Percentiles rank a stretch among this genome's conserved stretches.
Conservation (phyloP, 2,329 filamentous ascomycete genomes). For the Colletotrichum australisinense region DNA sequence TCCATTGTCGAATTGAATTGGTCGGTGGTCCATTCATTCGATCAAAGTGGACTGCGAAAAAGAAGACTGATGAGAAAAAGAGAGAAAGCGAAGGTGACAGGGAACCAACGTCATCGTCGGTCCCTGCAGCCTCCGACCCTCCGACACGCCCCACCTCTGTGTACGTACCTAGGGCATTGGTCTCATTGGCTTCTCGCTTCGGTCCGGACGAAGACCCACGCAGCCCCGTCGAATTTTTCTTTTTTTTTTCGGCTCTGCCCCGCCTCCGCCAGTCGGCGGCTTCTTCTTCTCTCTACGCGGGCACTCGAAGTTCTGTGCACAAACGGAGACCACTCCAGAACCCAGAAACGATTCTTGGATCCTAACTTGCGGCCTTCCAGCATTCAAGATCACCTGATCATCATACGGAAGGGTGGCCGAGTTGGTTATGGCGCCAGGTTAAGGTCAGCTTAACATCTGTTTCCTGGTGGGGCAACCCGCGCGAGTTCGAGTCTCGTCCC, state of each 20-base stretch:
- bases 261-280: background rate
- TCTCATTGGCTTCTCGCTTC: background rate
- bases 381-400: background rate
- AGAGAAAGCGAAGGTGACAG: background rate
- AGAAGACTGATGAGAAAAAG: too few relatives aligned
- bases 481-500: conserved; percentile 37
- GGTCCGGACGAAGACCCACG: background rate
- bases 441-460: conserved; percentile 36
- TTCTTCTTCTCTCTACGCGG: background rate
- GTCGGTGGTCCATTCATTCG: too few relatives aligned
- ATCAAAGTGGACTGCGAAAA: too few relatives aligned
- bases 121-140: background rate
- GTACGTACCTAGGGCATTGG: too few relatives aligned
- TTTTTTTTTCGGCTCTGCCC: background rate
- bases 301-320: too few relatives aligned
- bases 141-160: background rate
- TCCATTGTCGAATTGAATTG: too few relatives aligned
- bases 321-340: background rate
- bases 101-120: background rate
- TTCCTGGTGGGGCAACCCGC: conserved; percentile 36
- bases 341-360: fast-evolving
- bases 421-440: conserved; percentile 37
- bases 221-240: background rate
- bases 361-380: fast-evolving
- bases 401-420: conserved; percentile 31